Evolutionary conservation across 192 early-diverging fungal genomes (phyloP).

Genomic region (Backusella westeae): DNA sequence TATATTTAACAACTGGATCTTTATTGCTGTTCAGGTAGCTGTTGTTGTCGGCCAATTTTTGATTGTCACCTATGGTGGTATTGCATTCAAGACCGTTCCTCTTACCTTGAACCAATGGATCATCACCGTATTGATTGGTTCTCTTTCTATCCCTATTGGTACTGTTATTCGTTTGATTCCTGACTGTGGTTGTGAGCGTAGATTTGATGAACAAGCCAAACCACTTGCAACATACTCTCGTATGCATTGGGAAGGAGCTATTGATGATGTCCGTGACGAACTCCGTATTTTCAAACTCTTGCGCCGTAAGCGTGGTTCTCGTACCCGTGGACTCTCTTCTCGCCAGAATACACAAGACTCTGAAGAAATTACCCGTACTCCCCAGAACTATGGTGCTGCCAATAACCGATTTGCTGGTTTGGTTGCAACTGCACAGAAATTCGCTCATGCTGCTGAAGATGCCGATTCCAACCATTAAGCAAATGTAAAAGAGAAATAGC

Average conservation of each 20-base stretch:
- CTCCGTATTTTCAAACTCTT: conserved; percentile 23
- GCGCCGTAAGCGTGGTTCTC: conserved; percentile 5
- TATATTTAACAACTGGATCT: conserved; percentile 77
- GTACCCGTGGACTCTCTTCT: not conserved
- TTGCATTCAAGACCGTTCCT: conserved; percentile 81
- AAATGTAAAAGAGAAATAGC: not conserved
- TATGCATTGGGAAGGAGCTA: conserved; percentile 40
- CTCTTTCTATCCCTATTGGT: conserved; percentile 81
- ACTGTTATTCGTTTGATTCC: conserved; percentile 78
- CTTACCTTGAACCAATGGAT: conserved; percentile 73
- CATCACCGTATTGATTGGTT: conserved; percentile 75
- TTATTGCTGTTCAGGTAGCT: conserved; percentile 72
- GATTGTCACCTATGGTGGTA: conserved; percentile 86
- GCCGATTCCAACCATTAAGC: not conserved
- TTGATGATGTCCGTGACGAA: conserved; percentile 34
- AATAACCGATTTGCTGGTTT: conserved; percentile 25
- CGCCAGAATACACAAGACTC: not conserved
- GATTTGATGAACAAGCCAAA: conserved; percentile 33
- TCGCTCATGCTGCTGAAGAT: conserved; percentile 18
- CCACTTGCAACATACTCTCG: conserved; percentile 35
- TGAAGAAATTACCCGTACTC: not conserved
- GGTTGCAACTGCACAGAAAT: conserved; percentile 22
- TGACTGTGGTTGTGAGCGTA: conserved; percentile 48
- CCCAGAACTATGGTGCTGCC: conserved; percentile 12
- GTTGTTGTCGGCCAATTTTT: conserved; percentile 75